These are phyloP conservation scores for Pulveroboletus ravenelii DNA, from an alignment of 768 basidiomycete species.

Conservation along the genomic window DNA sequence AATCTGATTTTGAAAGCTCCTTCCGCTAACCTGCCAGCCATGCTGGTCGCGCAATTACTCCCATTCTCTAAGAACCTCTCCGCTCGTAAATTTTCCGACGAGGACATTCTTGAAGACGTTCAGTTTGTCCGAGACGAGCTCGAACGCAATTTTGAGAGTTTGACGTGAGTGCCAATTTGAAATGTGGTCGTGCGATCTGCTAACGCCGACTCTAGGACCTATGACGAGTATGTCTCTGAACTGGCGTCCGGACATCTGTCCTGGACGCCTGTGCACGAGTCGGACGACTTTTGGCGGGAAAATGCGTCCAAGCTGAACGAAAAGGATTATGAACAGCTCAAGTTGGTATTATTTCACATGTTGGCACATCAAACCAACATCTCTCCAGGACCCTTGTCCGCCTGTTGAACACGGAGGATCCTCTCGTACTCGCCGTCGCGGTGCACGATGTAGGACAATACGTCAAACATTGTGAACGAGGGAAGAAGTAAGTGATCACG, in stretches of 20 bases:
- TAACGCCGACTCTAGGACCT: constrained; percentile 56
- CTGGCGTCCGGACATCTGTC: constrained; percentile 84
- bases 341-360: constrained; percentile 41
- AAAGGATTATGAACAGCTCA: constrained; percentile 76
- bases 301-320: constrained; percentile 87
- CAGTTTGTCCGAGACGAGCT: constrained; percentile 84
- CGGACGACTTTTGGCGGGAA: constrained; percentile 97
- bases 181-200: neutral
- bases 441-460: constrained; percentile 93
- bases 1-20: constrained; percentile 91
- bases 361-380: neutral
- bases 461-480: constrained; percentile 85
- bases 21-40: constrained; percentile 80
- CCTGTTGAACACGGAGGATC: constrained; percentile 63
- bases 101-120: constrained; percentile 91
- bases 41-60: constrained; percentile 84
- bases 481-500: constrained; percentile 69
- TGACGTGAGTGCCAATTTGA: constrained; percentile 59
- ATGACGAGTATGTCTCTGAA: constrained; percentile 93
- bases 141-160: constrained; percentile 76
- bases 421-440: constrained; percentile 83
- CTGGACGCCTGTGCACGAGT: constrained; percentile 95
- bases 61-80: constrained; percentile 84
- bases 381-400: constrained; percentile 62
- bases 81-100: constrained; percentile 87